These are phyloP conservation scores for Abrus pulchellus DNA, from an alignment of 306 rosid species.

Conservation along the genomic window DNA sequence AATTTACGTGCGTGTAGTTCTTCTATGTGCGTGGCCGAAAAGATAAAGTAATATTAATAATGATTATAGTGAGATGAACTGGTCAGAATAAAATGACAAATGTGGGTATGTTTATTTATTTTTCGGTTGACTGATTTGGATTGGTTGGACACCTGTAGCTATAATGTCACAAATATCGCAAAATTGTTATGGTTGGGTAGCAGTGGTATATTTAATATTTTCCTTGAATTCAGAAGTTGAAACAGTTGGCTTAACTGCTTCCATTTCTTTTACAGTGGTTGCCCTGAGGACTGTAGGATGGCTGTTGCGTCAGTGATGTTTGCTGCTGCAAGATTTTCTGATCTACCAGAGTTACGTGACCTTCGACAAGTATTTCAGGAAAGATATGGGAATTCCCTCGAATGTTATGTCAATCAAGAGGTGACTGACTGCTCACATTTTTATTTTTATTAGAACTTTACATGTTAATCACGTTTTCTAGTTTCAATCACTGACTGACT, in stretches of 20 bases:
- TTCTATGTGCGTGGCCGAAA: conserved; percentile 25
- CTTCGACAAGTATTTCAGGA: conserved; percentile 88
- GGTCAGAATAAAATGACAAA: conserved; percentile 1
- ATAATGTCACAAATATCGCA: conserved; percentile 20
- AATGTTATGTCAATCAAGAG: conserved; percentile 70
- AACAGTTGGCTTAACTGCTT: conserved; percentile 31
- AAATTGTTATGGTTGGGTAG: conserved; percentile 15
- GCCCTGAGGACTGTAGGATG: conserved; percentile 92
- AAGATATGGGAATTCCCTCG: conserved; percentile 74
- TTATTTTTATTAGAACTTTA: conserved; percentile 22
- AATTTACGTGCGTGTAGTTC: neutral
- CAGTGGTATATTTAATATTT: conserved; percentile 29
- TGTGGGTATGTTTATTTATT: conserved; percentile 25
- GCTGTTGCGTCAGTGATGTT: conserved; percentile 88
- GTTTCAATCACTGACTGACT: conserved; percentile 45
- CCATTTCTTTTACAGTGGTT: conserved; percentile 68
- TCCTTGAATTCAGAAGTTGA: neutral
- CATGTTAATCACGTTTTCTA: conserved; percentile 29
- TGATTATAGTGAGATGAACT: conserved; percentile 31
- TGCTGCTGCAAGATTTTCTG: conserved; percentile 97
- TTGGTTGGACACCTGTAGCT: conserved; percentile 21
- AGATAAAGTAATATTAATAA: conserved; percentile 3
- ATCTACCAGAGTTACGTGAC: conserved; percentile 94
- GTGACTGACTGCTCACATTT: conserved; percentile 46
- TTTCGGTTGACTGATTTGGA: conserved; percentile 15